Percentiles rank a stretch among this genome's conserved stretches.
Evolutionary conservation across 352 stramenopile species (phyloP).

Genomic region (Phytophthora litchii): DNA sequence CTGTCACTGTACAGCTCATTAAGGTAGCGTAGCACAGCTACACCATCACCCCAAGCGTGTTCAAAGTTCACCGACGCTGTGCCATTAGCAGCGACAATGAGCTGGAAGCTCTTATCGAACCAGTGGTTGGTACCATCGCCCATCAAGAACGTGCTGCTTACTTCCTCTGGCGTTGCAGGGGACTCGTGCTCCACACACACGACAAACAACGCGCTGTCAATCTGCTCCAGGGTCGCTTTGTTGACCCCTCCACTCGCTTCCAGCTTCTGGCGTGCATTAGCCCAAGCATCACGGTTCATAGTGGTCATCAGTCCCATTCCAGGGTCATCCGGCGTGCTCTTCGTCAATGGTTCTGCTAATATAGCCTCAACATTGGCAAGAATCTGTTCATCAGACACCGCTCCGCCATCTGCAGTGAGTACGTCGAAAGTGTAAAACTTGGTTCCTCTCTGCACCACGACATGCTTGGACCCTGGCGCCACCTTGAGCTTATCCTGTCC

Average conservation of each 20-base stretch:
- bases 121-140: conserved; percentile 89
- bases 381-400: conserved; percentile 78
- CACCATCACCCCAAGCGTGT: conserved; percentile 90
- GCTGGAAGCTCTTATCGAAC: conserved; percentile 94
- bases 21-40: conserved; percentile 88
- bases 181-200: conserved; percentile 78
- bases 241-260: conserved; percentile 59
- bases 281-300: conserved; percentile 86
- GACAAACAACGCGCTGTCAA: conserved; percentile 89
- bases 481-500: conserved; percentile 80
- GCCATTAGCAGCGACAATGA: conserved; percentile 86
- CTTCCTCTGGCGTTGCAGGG: conserved; percentile 55
- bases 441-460: conserved; percentile 86
- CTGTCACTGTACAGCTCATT: conserved; percentile 89
- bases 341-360: conserved; percentile 60
- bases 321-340: conserved; percentile 38
- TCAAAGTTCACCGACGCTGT: conserved; percentile 90
- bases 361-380: conserved; percentile 88
- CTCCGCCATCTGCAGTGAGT: conserved; percentile 61
- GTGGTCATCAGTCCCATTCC: conserved; percentile 84
- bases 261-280: conserved; percentile 63
- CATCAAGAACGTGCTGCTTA: conserved; percentile 81
- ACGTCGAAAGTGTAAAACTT: conserved; percentile 91
- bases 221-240: conserved; percentile 71
- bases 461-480: conserved; percentile 64